A percentile compares a stretch with the other conserved stretches of the same genome.
phyloP scores from a whole-genome alignment of 129 eudicot genomes.

The Mikania micrantha region DNA sequence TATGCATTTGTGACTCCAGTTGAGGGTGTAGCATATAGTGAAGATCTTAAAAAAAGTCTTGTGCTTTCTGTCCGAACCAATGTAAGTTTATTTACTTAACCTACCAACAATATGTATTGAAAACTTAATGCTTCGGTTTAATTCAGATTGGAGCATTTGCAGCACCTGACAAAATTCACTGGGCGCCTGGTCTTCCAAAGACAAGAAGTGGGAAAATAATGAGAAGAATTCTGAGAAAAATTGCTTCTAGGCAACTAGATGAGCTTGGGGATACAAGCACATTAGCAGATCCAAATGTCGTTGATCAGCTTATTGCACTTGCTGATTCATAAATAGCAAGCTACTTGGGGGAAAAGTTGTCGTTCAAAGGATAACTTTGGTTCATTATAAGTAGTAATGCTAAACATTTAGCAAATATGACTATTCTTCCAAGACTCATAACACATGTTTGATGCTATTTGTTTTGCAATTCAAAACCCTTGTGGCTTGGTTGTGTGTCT shows the following conservation, averaged over 20 bases:
- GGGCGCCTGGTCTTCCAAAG: constrained; percentile 97
- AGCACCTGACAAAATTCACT: constrained; percentile 82
- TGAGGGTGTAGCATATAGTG: constrained; percentile 84
- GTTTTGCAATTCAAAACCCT: too few species aligned
- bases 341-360: too few species aligned
- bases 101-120: background rate
- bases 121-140: background rate
- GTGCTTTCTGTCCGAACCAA: constrained; percentile 65
- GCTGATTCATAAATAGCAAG: constrained; percentile 32
- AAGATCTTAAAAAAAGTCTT: constrained; percentile 87
- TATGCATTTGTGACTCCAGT: constrained; percentile 90
- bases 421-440: too few species aligned
- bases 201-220: constrained; percentile 7
- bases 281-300: constrained; percentile 82
- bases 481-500: too few species aligned
- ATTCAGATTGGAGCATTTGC: constrained; percentile 98
- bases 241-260: constrained; percentile 77
- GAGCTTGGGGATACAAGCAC: constrained; percentile 94
- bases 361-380: too few species aligned
- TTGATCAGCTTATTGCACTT: constrained; percentile 82
- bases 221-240: constrained; percentile 85
- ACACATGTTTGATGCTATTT: too few species aligned
- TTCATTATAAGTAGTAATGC: too few species aligned
- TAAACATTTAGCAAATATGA: too few species aligned
- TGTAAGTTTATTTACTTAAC: constrained; percentile 28